Conservation (phyloP, 805 yeast genomes). For the Starmerella geochares region DNA sequence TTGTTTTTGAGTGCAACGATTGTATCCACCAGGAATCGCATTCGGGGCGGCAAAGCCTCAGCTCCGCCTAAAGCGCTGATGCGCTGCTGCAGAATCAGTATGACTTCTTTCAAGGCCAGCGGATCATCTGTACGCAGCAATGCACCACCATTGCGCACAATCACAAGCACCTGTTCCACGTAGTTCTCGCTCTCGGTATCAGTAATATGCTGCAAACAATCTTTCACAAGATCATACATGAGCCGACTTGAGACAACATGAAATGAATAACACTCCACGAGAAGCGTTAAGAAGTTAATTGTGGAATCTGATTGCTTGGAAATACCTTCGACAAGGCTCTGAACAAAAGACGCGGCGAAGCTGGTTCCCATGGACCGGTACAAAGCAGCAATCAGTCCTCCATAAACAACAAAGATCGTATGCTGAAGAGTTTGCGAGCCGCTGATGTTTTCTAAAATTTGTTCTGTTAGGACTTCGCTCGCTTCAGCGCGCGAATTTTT, state of each 20-base stretch:
- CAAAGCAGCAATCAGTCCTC: constrained; percentile 63
- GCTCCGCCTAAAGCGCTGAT: constrained; percentile 33
- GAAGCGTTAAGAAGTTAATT: constrained; percentile 54
- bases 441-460: constrained; percentile 54
- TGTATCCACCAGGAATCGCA: constrained; percentile 75
- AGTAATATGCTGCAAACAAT: constrained; percentile 42
- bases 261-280: constrained; percentile 67
- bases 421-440: constrained; percentile 62
- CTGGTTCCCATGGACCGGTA: constrained; percentile 75
- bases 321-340: constrained; percentile 43
- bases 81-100: constrained; percentile 45
- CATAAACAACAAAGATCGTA: constrained; percentile 66
- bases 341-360: constrained; percentile 79
- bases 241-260: constrained; percentile 65
- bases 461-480: constrained; percentile 54
- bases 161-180: constrained; percentile 65
- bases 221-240: constrained; percentile 62
- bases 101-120: constrained; percentile 67
- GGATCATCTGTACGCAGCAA: constrained; percentile 89
- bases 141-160: constrained; percentile 67
- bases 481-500: constrained; percentile 71
- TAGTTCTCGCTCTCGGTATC: constrained; percentile 40
- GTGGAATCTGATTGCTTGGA: background rate
- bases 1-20: constrained; percentile 79
- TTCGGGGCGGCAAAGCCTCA: constrained; percentile 44